Base-by-base conservation (phyloP, 2,329 filamentous ascomycete species). In the Cladophialophora carrionii region DNA sequence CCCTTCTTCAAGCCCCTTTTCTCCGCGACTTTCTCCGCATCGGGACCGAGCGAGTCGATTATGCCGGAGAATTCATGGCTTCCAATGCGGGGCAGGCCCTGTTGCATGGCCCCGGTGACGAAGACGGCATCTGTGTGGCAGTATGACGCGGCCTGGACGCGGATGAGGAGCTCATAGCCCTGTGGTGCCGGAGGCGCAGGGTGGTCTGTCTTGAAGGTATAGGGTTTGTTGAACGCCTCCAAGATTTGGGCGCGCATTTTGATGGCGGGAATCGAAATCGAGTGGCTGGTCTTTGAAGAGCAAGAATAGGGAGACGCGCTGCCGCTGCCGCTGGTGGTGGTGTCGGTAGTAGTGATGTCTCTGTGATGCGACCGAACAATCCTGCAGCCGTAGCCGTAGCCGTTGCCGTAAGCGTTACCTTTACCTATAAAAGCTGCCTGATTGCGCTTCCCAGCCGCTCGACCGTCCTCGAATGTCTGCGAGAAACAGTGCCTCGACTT, bases 1-100 rank as follows among this genome's bases (percentile, higher is more conserved):
- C 65, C 65, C 26, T 22, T 49, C 34, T 56, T 57, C 12, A 70
- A 26, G 4, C 67, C 64, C 37, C 54, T 66, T 12, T 29, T 20
- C 32, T 62, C 32, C 12, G 59, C 62, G 17, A 67, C 54, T 22
- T 52, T 51, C 46, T 62, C 37, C 24, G 64, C 68, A 1, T 64
- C 61, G 14, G 63, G 22, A 4, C 66, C 68, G 20, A 68, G 43
- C 31, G 74, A 72, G n/a, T 80, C 68, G 29, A 82, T 71, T 6
- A 75, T 78, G 24, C 80, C 79, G 0, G 80, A 77, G 62, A 81
- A 81, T 63, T 82, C 80, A 68, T 82, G 79, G 59, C 76, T 78
- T 34, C 78, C 76, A 49, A 81, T 72, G 64, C 80, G 80, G 4
- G 80, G 80, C 1, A 74, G 79, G 48, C 73, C 64, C 2, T 72